A percentile compares a stretch with the other conserved stretches of the same genome.
phyloP scores from a whole-genome alignment of 257 asterid species.

The Asclepias syriaca region DNA sequence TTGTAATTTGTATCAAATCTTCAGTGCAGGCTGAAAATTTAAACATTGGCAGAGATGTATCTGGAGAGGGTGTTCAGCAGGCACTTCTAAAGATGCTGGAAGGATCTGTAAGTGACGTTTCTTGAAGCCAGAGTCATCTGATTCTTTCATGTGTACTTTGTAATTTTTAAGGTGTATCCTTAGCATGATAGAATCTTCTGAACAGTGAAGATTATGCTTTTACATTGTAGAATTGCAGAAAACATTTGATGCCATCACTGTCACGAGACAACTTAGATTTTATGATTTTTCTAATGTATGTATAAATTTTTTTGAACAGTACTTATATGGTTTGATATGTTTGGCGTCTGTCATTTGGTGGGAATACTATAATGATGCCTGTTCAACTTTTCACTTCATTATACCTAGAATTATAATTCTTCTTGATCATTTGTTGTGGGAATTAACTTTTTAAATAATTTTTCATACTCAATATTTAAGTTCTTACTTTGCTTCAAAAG shows the following conservation, averaged over 20 bases:
- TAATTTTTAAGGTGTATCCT: conserved; percentile 2
- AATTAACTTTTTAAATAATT: background rate
- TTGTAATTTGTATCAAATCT: conserved; percentile 31
- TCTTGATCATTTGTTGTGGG: background rate
- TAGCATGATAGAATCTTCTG: background rate
- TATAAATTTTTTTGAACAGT: background rate
- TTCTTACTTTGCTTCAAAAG: background rate
- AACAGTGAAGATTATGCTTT: background rate
- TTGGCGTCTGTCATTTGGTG: background rate
- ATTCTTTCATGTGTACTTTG: conserved; percentile 12
- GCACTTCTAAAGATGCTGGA: conserved; percentile 92
- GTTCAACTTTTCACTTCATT: background rate
- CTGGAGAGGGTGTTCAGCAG: conserved; percentile 97
- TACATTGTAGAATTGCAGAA: background rate
- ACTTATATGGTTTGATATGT: background rate
- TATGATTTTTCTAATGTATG: too few relatives aligned
- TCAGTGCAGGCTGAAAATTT: conserved; percentile 65
- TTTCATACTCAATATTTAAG: background rate
- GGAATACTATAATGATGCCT: background rate
- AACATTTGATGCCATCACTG: background rate
- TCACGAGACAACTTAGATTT: background rate
- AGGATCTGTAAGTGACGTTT: conserved; percentile 71
- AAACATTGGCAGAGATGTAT: conserved; percentile 78
- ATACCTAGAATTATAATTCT: background rate
- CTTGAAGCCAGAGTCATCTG: background rate